Base-by-base conservation (phyloP, 371 early-diverging fungal species). In the Apophysomyces sp. region DNA sequence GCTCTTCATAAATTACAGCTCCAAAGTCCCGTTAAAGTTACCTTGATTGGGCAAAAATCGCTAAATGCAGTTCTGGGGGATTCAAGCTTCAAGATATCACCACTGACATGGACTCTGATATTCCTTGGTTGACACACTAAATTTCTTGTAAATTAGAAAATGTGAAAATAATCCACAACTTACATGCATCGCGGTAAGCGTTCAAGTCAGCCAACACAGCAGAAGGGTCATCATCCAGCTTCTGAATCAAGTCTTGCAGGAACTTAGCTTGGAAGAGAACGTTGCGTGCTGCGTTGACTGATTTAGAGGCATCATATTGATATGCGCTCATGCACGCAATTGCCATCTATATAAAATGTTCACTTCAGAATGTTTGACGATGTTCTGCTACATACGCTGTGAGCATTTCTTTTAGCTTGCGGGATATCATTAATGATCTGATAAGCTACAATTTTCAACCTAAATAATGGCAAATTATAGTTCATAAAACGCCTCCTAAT, bases 341-440 rank as follows among this genome's bases (percentile, higher is more conserved):
- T 15, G 78, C 66, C 89, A 88, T 87, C 85, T 86, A 69, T 21
- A 36, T 11, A 40, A 37, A 57, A 18, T 6, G 4, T 39, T 9
- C 18, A 65, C 16, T 49, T 57, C 7, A 49, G 1, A 1, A 18
- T 16, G 12, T 49, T 4, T 30, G 2, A 37, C 4, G 5, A 18
- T 21, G 8, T 21, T 3, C 27, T 18, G 2, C 3, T 2, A 58
- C 77, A 60, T 82, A 88, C 86, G 31, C 73, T 68, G 28, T 80
- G 71, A 11, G 86, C 89, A 60, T 89, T 86, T 36, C 89, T 74
- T 55, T 88, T 87, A 12, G 81, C 69, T 52, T 76, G 73, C 51
- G 89, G 89, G 40, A 89, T 81, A 58, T 89, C 86, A 57, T 85
- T 84, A 52, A 88, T 37, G 15, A 85, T 69, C 57, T 88, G 87